Evolutionary conservation across 2,329 filamentous ascomycete genomes (phyloP), one percentile per base, ranked within the genome.

Genomic region (Calonectria fujianensis): DNA sequence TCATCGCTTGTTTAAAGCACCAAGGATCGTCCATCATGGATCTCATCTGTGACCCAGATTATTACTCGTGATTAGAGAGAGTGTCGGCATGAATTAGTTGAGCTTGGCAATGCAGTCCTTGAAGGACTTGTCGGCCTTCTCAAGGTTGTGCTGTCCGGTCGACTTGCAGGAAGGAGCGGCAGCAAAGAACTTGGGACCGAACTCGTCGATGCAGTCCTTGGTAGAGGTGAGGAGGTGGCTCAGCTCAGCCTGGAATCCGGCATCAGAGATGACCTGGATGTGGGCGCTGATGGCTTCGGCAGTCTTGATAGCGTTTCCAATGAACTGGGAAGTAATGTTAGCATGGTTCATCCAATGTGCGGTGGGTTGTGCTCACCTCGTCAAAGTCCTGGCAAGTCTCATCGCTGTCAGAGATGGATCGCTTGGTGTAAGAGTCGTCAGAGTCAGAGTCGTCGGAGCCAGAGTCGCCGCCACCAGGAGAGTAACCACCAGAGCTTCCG

Each of bases 121-220:
- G 27, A 64, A 64, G 35, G 68, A 31, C 45, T 29, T 41, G 27
- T 51, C 45, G 2, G 51, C 68, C 50, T 39, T 41, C 14, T 51
- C 57, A 8, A 70, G 45, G 45, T 27, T 70, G 24, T 70, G 39
- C 29, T 51, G 29, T 13, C 57, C 31, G 18, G 48, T 63, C 10
- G 57, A 64, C 16, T 63, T 39, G 39, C 68, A 70, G n/a, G 57
- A 51, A 14, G 57, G 68, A 20, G 61, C 57, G 7, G 39, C 16
- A 16, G 59, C 32, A 18, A 70, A 50, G n/a, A 70, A 63, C 32
- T 63, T 63, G 45, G n/a, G 27, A 13, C 54, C 32, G 16, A 70
- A 70, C 4, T 70, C 54, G 29, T 64, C 39, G n/a, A 70, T n/a
- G 11, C 57, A 48, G 31, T 52, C 57, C 45, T 70, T 70, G 54